Percentiles rank a stretch among this genome's conserved stretches.
phyloP scores from a whole-genome alignment of 2,329 filamentous ascomycete species.

The Botrytis medusae region DNA sequence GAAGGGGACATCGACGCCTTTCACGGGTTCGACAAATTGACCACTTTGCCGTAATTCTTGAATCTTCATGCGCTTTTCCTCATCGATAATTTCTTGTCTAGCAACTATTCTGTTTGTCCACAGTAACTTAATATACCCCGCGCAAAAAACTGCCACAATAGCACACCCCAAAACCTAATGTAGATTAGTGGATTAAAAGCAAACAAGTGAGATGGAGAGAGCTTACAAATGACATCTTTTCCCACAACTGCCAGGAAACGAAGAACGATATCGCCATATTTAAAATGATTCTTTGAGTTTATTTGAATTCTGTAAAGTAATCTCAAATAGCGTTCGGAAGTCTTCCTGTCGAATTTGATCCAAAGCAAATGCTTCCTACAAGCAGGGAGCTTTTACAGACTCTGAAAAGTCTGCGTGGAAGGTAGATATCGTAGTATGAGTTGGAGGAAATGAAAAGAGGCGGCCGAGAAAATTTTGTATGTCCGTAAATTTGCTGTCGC shows the following conservation, averaged over 20 bases:
- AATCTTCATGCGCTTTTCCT: constrained; percentile 58
- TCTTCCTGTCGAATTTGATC: background rate
- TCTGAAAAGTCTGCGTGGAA: constrained; percentile 4
- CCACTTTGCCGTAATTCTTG: constrained; percentile 56
- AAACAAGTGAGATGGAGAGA: background rate
- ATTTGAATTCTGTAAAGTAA: background rate
- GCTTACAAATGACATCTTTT: constrained; percentile 87
- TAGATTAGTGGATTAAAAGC: constrained; percentile 15
- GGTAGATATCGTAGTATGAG: background rate
- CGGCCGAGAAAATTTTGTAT: background rate
- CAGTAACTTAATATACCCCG: constrained; percentile 68
- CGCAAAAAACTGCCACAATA: constrained; percentile 67
- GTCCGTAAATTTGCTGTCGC: background rate
- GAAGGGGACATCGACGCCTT: constrained; percentile 70
- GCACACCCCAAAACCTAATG: constrained; percentile 67
- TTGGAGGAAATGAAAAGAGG: background rate
- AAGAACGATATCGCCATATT: constrained; percentile 54
- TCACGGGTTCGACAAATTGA: constrained; percentile 36
- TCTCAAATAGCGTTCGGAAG: background rate
- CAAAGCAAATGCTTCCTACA: background rate
- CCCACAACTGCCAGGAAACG: constrained; percentile 74
- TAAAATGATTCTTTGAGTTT: background rate
- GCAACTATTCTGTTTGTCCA: constrained; percentile 56
- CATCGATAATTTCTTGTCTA: constrained; percentile 63
- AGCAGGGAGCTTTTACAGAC: constrained; percentile 6